Conservation (phyloP, 257 asterid species). For the Penstemon davidsonii region DNA sequence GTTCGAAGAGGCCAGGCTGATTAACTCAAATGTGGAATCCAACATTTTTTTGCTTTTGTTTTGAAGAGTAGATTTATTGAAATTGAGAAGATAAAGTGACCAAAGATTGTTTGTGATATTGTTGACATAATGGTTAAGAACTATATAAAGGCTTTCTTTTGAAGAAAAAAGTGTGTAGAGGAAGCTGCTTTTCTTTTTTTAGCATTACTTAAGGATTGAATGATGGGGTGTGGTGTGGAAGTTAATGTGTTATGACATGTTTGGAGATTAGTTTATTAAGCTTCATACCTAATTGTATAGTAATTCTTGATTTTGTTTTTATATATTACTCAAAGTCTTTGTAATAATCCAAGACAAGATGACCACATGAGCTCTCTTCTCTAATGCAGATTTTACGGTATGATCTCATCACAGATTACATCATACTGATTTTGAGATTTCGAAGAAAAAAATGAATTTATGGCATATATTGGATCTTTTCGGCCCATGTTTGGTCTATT, state of each 20-base stretch:
- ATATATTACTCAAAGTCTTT: too few relatives aligned
- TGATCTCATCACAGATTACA: too few relatives aligned
- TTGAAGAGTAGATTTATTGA: background rate
- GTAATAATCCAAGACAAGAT: too few relatives aligned
- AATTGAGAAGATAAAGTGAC: constrained; percentile 13
- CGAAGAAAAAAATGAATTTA: too few relatives aligned
- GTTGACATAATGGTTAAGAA: background rate
- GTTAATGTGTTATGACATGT: constrained; percentile 29
- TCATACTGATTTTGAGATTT: too few relatives aligned
- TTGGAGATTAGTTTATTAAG: too few relatives aligned
- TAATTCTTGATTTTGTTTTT: too few relatives aligned
- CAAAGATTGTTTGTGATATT: background rate
- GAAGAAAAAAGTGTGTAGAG: constrained; percentile 29
- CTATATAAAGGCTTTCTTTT: constrained; percentile 30
- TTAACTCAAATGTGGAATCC: constrained; percentile 47
- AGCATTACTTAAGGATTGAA: constrained; percentile 2
- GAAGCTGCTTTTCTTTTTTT: constrained; percentile 31
- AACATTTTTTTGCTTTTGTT: constrained; percentile 30
- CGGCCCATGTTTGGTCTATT: too few relatives aligned
- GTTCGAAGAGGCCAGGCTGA: constrained; percentile 55
- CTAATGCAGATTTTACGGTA: too few relatives aligned
- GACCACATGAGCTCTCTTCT: too few relatives aligned
- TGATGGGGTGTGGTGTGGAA: constrained; percentile 44
- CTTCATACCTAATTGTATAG: too few relatives aligned
- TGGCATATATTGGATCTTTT: too few relatives aligned